Evolutionary conservation across 495 filamentous ascomycete species (phyloP), one percentile per base, ranked within the genome.

Genomic region (Tetracladium setigerum): DNA sequence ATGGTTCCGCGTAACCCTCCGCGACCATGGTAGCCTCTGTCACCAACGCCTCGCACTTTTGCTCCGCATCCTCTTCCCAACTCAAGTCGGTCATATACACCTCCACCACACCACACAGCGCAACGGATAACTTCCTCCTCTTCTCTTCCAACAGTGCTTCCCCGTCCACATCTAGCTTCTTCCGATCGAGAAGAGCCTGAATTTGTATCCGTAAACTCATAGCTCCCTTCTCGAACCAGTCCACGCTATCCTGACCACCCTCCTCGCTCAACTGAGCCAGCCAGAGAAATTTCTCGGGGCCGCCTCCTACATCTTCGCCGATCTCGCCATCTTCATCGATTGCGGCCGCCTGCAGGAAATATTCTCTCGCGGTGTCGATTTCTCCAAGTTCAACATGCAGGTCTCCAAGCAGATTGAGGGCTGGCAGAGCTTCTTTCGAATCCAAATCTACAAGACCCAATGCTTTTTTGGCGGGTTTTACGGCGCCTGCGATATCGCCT

Each of bases 41-140:
- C 41, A 95, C 82, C 36, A 92, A 76, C 2, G 73, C 61, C 61
- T 97, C 91, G 70, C 94, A 97, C 43, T 80, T 72, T 37, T 71
- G 64, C 63, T 97, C 94, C 1, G 89, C 90, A 53, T 94, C 87
- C 39, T 82, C 80, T 62, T 94, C 88, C 86, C 87, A 95, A 18
- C 85, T 71, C 51, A 99, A 74, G 69, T 99, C 94, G 24, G 89
- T 97, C 94, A 99, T 99, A 62, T 95, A 97, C 30, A 96, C 84
- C 64, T 99, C 94, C 0, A 85, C 79, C 45, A 95, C 81, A 2
- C 83, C 86, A 64, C 94, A 97, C 22, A 99, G 73, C 4, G 89
- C 87, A 51, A 82, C 86, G 1, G 87, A 86, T 32, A 97, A 67
- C 61, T 91, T 89, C 40, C 64, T 69, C 58, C 81, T 81, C 67